A percentile compares a stretch with the other conserved stretches of the same genome.
These are phyloP conservation scores for Silybum marianum DNA, from an alignment of 129 eudicot species.

Conservation along the genomic window DNA sequence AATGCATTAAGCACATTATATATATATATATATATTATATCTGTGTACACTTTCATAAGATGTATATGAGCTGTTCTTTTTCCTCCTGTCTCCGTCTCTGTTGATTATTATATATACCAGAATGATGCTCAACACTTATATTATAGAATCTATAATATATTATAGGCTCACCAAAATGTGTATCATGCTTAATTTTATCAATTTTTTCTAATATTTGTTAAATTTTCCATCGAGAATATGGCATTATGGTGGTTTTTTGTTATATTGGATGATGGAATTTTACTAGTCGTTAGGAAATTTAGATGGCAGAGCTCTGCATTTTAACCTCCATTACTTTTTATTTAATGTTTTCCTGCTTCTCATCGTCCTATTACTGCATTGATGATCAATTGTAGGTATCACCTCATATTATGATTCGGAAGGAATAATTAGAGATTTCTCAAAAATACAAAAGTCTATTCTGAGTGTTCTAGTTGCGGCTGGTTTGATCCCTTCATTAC, in stretches of 20 bases:
- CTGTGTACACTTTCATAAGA: neutral
- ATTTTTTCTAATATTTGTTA: neutral
- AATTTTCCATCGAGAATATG: neutral
- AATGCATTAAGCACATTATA: neutral
- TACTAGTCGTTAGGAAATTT: neutral
- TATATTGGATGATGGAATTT: neutral
- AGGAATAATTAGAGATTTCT: slow-evolving; percentile 67
- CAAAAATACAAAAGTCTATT: slow-evolving; percentile 58
- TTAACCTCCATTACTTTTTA: neutral
- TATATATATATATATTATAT: no score
- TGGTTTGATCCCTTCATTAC: slow-evolving; percentile 77
- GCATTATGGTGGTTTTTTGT: neutral
- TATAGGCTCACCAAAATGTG: neutral
- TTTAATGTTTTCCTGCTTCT: slow-evolving; percentile 12
- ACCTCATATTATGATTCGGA: slow-evolving; percentile 75
- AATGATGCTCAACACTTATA: no score
- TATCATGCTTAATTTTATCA: neutral
- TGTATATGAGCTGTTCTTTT: neutral
- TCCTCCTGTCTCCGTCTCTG: neutral
- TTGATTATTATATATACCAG: no score
- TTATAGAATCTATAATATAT: neutral
- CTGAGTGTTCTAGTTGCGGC: slow-evolving; percentile 55
- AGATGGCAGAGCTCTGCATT: neutral
- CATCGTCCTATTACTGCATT: neutral
- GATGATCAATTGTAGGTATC: slow-evolving; percentile 50